Evolutionary conservation across 1,284 basidiomycete genomes (phyloP), one percentile per base, ranked within the genome.

Genomic region (Cyathus pygmaeus): DNA sequence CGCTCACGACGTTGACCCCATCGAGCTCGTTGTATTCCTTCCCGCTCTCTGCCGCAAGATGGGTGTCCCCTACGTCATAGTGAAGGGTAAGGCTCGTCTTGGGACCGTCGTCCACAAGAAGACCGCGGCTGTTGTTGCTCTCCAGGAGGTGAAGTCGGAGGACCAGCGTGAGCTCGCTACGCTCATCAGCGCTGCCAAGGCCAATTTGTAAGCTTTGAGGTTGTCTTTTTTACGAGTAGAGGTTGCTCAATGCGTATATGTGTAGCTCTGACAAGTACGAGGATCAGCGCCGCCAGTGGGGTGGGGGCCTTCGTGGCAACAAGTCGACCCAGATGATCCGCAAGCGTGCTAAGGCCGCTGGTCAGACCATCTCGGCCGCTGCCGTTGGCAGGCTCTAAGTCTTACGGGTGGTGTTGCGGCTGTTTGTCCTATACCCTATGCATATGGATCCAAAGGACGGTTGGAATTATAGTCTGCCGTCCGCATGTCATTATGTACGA

Each of bases 31-130:
- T 69, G 89, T 99, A 83, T 99, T 96, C 93, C 87, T 99, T 63
- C 97, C 97, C 64, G 96, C 97, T 61, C 91, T 99, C 66, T 99
- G 97, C 87, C 91, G 96, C 81, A 98, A 98, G 91, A 98, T 98
- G 96, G 96, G 96, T 78, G 91, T 98, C 53, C 95, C 95, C 39
- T 99, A 99, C 84, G 95, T 97, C 68, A 98, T 99, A 72, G 95
- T 98, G 75, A 98, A 98, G 89, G 92, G 92, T 84, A 99, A 98
- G 86, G 94, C 96, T 61, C 94, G 97, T 78, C 93, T 99, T 71
- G 97, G 97, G 71, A 95, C 95, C 17, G 94, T 97, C 61, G 95
- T 96, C 55, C 94, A 96, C 90, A 98, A 98, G 90, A 99, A 99
- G 91, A 98, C 96, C 60, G 90, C 95, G 57, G 93, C 96, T 64